phyloP scores from a whole-genome alignment of 768 basidiomycete species.

The Tulasnella sp. region DNA sequence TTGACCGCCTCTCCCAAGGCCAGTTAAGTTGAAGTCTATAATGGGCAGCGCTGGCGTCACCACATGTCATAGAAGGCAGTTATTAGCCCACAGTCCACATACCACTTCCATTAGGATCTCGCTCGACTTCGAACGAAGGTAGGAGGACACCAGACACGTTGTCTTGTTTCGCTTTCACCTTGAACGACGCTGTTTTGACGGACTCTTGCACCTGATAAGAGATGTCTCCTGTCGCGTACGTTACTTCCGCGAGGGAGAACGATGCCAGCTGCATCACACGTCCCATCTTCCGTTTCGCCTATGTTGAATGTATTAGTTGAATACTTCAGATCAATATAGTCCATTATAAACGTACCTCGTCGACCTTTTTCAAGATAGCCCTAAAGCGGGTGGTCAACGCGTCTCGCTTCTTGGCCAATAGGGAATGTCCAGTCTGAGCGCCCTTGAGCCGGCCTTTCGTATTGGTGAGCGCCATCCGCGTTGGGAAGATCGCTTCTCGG shows the following conservation, averaged over 20 bases:
- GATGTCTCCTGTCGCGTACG: conserved; percentile 95
- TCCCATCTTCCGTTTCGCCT: conserved; percentile 99
- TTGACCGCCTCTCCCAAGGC: conserved; percentile 92
- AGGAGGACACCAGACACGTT: conserved; percentile 96
- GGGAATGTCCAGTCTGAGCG: conserved; percentile 88
- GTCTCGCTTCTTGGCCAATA: conserved; percentile 96
- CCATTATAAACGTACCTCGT: conserved; percentile 58
- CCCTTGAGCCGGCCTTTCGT: conserved; percentile 83
- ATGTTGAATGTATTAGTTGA: background rate
- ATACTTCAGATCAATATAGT: conserved; percentile 9
- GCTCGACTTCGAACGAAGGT: conserved; percentile 88
- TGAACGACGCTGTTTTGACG: conserved; percentile 82
- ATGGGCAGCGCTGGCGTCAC: background rate
- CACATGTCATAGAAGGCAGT: background rate
- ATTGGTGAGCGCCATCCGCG: conserved; percentile 92
- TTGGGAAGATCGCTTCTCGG: conserved; percentile 91
- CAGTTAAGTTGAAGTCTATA: conserved; percentile 93
- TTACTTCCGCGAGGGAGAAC: conserved; percentile 97
- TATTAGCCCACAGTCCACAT: conserved; percentile 16
- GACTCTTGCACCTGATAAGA: conserved; percentile 96
- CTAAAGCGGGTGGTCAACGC: conserved; percentile 91
- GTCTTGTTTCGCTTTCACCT: conserved; percentile 90
- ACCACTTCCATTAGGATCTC: conserved; percentile 72
- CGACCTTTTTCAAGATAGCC: conserved; percentile 90
- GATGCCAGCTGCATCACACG: conserved; percentile 97